Percentiles rank a stretch among this genome's conserved stretches.
phyloP scores from a whole-genome alignment of 2,329 filamentous ascomycete genomes.

The Aphanoascus verrucosus region DNA sequence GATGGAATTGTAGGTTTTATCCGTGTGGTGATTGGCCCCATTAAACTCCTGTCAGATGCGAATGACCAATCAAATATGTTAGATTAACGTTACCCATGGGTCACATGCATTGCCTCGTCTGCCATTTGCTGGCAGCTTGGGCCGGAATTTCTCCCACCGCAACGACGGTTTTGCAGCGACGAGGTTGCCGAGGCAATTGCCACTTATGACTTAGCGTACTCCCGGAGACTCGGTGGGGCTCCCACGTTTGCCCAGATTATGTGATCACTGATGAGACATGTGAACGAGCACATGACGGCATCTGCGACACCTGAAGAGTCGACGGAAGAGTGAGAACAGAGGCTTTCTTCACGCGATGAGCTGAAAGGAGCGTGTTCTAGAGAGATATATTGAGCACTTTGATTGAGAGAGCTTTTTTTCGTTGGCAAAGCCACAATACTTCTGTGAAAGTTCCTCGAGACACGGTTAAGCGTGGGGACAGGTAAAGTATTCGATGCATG shows the following conservation, averaged over 20 bases:
- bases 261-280: not conserved
- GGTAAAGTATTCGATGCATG: not conserved
- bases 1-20: no score
- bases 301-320: no score
- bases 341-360: no score
- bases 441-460: not conserved
- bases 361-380: no score
- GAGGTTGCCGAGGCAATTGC: slow-evolving; percentile 10
- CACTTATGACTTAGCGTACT: not conserved
- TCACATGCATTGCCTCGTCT: not conserved
- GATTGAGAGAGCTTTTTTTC: no score
- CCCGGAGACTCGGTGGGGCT: no score
- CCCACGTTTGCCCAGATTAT: no score
- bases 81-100: not conserved
- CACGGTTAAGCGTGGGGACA: not conserved
- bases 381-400: no score
- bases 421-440: not conserved
- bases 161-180: not conserved
- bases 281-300: not conserved
- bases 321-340: no score
- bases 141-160: not conserved
- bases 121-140: not conserved
- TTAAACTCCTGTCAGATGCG: no score
- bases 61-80: no score
- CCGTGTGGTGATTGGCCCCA: no score